phyloP scores from a whole-genome alignment of 306 rosid genomes.

The Vigna unguiculata region DNA sequence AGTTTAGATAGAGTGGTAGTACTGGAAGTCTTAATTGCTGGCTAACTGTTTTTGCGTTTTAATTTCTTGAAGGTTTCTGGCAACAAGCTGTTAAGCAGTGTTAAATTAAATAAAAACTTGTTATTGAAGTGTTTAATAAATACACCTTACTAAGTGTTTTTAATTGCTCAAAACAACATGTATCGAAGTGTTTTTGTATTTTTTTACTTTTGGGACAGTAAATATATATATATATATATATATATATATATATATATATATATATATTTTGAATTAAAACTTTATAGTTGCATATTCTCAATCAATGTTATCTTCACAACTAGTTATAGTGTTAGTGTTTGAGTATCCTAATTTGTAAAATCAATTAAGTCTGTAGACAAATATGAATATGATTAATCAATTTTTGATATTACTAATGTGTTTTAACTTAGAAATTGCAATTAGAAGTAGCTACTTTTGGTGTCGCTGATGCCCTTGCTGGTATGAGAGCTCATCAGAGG shows the following conservation, averaged over 20 bases:
- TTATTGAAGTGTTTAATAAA: no score
- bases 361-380: constrained; percentile 1
- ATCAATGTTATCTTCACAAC: neutral
- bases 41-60: neutral
- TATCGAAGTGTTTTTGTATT: neutral
- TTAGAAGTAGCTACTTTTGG: neutral
- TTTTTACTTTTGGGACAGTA: neutral
- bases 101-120: neutral
- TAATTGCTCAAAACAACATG: neutral
- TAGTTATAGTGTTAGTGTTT: neutral
- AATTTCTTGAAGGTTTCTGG: neutral
- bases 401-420: neutral
- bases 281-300: neutral
- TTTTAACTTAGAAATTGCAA: constrained; percentile 6
- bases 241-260: no score
- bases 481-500: no score
- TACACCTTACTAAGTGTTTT: neutral
- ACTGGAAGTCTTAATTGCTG: neutral
- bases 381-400: neutral
- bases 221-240: no score
- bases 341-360: neutral
- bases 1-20: neutral
- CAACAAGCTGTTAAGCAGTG: neutral
- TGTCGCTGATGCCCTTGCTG: no score
- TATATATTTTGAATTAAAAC: neutral